Base-by-base conservation (phyloP, 2,329 filamentous ascomycete genomes). In the Penicillium griseofulvum region DNA sequence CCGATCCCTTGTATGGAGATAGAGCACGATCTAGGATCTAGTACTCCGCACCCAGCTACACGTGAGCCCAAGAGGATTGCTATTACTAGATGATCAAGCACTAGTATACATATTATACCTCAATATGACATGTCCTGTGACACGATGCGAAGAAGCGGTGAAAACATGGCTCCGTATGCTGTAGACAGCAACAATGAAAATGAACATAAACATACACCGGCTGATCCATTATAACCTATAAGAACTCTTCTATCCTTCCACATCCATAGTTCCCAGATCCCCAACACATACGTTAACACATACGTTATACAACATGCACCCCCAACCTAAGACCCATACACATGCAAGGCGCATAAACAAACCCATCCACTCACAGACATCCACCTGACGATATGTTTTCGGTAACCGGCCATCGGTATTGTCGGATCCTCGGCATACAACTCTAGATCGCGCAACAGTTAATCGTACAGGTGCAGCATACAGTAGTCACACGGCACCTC, bases 71-170 rank as follows among this genome's bases (percentile, higher is more conserved):
- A 31, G 5, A 11, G n/a, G 2, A 19, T 14, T 28, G 3, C 17
- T 4, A 17, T 44, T 19, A 39, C 7, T 16, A 41, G 22, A 41
- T 26, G 9, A 9, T 31, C 8, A 2, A 33, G 4, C 26, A 19
- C 11, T 5, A 31, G 7, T 10, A 44, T 44, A 44, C 28, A 45
- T 16, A 11, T 29, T 41, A 19, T 31, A 12, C 17, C 26, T 38
- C 39, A 16, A 46, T 38, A 41, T 46, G 49, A 52, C 41, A 46
- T 8, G 41, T 46, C 34, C 17, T 12, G 41, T 52, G 41, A 46
- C 24, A 52, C 41, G 7, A 36, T 1, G 4, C 17, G 7, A 51
- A 51, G 33, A 34, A 51, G 49, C 49, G 49, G 49, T 51, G 39
- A 51, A 24, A 31, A 10, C 11, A 2, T 17, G 10, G 7, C 9